Base-by-base conservation (phyloP, 495 filamentous ascomycete genomes). In the Penicillium pulvis region DNA sequence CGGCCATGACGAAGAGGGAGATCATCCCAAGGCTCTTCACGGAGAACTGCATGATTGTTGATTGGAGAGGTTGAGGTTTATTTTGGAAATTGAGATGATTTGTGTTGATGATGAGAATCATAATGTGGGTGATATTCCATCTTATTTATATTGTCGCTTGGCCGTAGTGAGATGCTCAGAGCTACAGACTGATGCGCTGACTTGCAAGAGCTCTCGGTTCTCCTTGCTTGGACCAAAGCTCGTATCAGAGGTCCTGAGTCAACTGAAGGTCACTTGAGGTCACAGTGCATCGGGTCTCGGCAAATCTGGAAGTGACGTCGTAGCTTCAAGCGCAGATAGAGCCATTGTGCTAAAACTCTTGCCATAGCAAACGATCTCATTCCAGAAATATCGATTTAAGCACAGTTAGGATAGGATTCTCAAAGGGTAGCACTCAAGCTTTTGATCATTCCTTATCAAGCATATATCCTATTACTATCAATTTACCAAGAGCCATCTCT, bases 21-120 rank as follows among this genome's bases (percentile, higher is more conserved):
- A 67, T 46, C 7, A 67, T 47, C 11, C 54, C 60, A n/a, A 67
- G 33, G 39, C 44, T 56, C 51, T 63, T 61, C 41, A 64, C 24
- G 33, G 47, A 59, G 58, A 64, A 64, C 8, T 64, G 58, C 64
- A 67, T 67, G n/a, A 31, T 67, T 49, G 20, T 30, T 19, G n/a
- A 16, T n/a, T 36, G 31, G 20, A 4, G 8, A 16, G 2, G 19
- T 30, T 41, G 49, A 43, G 12, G 6, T 1, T 23, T 2, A 7
- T 0, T 1, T 36, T 53, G 19, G 8, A 55, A 33, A 48, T 1
- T 11, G 20, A 7, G 19, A 14, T 52, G 10, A 20, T 53, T 19
- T 24, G 36, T 28, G 4, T 36, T 52, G 26, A 19, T 39, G 45
- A 51, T 24, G 7, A 19, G 30, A 33, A 30, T 50, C 16, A 10